Percentiles rank a stretch among this genome's conserved stretches.
These are phyloP conservation scores for Botrytis byssoidea DNA, from an alignment of 2,329 filamentous ascomycete species.

Conservation along the genomic window DNA sequence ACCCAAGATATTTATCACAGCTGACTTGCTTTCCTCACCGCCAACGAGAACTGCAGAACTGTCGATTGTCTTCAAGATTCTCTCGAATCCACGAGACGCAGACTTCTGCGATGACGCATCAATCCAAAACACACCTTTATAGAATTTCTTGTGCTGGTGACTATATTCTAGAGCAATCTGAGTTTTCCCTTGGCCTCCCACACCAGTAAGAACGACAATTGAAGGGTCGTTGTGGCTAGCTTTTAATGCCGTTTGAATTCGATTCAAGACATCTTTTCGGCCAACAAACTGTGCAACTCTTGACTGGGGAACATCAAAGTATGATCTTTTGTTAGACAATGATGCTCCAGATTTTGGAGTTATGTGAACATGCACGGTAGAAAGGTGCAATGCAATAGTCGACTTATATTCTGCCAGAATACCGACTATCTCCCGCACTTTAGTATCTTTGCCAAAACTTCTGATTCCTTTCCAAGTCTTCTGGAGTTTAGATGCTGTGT, in stretches of 20 bases:
- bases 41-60: constrained; percentile 7
- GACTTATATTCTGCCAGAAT: constrained; percentile 16
- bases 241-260: background rate
- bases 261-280: constrained; percentile 2
- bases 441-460: constrained; percentile 19
- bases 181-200: constrained; percentile 22
- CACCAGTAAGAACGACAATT: constrained; percentile 9
- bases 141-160: background rate
- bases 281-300: constrained; percentile 12
- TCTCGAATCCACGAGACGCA: constrained; percentile 22
- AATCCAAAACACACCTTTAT: constrained; percentile 30
- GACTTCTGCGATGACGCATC: constrained; percentile 25
- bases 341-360: background rate
- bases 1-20: constrained; percentile 20
- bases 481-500: constrained; percentile 16
- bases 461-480: constrained; percentile 18
- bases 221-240: constrained; percentile 1
- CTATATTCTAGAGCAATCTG: constrained; percentile 18
- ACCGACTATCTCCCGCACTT: constrained; percentile 12
- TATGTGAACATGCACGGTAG: background rate
- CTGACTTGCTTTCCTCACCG: constrained; percentile 7
- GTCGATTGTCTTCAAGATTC: constrained; percentile 23
- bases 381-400: constrained; percentile 14
- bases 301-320: constrained; percentile 5
- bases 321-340: background rate